These are phyloP conservation scores for Juglanconis juglandina DNA, from an alignment of 2,329 filamentous ascomycete species.

Conservation along the genomic window DNA sequence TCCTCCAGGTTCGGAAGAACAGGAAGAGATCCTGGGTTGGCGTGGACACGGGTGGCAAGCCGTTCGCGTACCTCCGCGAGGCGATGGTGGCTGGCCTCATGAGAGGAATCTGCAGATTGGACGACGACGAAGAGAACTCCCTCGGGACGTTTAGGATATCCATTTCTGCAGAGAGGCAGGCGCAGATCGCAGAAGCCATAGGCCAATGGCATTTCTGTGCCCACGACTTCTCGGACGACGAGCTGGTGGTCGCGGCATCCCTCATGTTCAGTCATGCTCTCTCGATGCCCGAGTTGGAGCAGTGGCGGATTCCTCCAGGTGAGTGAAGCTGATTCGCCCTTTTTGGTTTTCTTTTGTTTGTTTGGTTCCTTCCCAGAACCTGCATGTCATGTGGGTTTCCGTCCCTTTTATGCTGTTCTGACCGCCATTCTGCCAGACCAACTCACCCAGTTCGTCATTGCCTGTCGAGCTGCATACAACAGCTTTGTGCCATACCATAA, in stretches of 20 bases:
- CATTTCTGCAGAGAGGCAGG: constrained; percentile 63
- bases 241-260: constrained; percentile 80
- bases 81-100: constrained; percentile 91
- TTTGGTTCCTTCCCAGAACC: constrained; percentile 20
- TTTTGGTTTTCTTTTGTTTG: constrained; percentile 7
- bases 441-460: constrained; percentile 79
- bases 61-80: constrained; percentile 85
- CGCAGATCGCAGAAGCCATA: constrained; percentile 64
- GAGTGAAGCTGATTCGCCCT: constrained; percentile 30
- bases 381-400: constrained; percentile 2
- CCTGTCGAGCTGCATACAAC: constrained; percentile 92
- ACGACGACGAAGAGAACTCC: constrained; percentile 54
- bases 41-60: constrained; percentile 70
- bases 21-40: constrained; percentile 92
- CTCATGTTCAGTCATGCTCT: constrained; percentile 89
- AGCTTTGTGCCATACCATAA: constrained; percentile 97
- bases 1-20: constrained; percentile 68
- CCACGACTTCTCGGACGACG: constrained; percentile 85
- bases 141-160: constrained; percentile 44
- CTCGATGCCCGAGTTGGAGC: constrained; percentile 72
- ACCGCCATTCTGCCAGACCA: constrained; percentile 57
- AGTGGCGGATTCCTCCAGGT: constrained; percentile 78
- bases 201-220: constrained; percentile 85
- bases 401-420: constrained; percentile 29
- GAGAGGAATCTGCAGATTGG: constrained; percentile 77